phyloP scores from a whole-genome alignment of 345 rosid species.

The Crucihimalaya himalaica region DNA sequence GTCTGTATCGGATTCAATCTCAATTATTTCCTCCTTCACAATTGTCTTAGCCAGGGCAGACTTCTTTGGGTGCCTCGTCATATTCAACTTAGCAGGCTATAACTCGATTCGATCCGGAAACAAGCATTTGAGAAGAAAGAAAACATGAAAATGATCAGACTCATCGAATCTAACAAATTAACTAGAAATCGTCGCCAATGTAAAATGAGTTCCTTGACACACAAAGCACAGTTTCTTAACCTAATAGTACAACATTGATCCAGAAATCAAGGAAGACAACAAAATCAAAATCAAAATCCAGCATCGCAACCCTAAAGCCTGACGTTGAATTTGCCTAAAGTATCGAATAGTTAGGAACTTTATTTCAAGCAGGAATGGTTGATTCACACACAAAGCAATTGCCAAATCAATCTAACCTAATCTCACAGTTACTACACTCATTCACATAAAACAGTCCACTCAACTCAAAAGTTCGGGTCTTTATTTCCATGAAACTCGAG shows the following conservation, averaged over 20 bases:
- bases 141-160: neutral
- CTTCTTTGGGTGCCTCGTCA: constrained; percentile 20
- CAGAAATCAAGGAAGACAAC: neutral
- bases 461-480: neutral
- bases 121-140: neutral
- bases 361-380: neutral
- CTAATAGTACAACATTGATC: neutral
- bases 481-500: neutral
- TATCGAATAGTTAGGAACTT: neutral
- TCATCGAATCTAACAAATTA: neutral
- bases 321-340: too few species aligned
- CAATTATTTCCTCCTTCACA: constrained; percentile 1
- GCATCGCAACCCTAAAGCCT: neutral
- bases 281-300: neutral
- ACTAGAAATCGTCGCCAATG: neutral
- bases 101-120: constrained; percentile 1
- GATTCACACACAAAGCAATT: neutral
- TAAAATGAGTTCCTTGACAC: neutral
- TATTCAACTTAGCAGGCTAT: neutral
- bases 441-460: neutral
- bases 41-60: neutral
- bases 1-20: constrained; percentile 12
- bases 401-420: neutral
- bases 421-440: neutral
- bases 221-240: too few species aligned